Evolutionary conservation across 345 rosid species (phyloP).

Genomic region (Punica granatum): DNA sequence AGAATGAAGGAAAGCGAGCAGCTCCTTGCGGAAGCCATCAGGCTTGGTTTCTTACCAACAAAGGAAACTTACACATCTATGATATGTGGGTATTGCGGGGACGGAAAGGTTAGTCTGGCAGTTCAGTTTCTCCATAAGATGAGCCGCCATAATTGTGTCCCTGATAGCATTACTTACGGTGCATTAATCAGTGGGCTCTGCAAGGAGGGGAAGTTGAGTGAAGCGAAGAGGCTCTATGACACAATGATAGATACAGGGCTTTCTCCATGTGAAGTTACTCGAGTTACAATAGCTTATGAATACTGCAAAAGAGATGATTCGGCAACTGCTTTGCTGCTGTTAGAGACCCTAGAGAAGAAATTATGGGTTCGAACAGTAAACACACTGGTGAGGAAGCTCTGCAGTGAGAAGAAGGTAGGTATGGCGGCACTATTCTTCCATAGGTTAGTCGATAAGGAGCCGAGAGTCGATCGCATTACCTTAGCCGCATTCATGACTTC

Average conservation of each 20-base stretch:
- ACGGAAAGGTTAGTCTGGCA: conserved; percentile 40
- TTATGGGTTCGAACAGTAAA: conserved; percentile 72
- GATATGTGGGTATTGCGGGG: conserved; percentile 66
- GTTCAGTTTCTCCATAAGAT: conserved; percentile 48
- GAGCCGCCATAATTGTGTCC: conserved; percentile 47
- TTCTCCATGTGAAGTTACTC: conserved; percentile 71
- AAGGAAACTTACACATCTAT: conserved; percentile 88
- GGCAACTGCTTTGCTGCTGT: conserved; percentile 65
- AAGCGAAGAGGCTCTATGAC: conserved; percentile 61
- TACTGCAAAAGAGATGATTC: conserved; percentile 71
- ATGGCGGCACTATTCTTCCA: conserved; percentile 70
- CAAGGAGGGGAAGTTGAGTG: conserved; percentile 65
- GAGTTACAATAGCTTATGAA: conserved; percentile 77
- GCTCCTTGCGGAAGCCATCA: conserved; percentile 41
- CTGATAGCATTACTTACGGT: conserved; percentile 73
- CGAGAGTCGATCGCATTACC: conserved; percentile 47
- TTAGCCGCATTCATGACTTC: conserved; percentile 67
- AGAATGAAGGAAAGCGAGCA: conserved; percentile 60
- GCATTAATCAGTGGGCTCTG: conserved; percentile 81
- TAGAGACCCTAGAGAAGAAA: conserved; percentile 69
- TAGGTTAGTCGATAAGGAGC: conserved; percentile 52
- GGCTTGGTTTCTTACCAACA: conserved; percentile 56
- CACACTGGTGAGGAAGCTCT: conserved; percentile 75
- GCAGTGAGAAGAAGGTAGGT: conserved; percentile 79
- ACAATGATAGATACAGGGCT: conserved; percentile 67